Conservation (phyloP, 106 monocot species). For the Apostasia ramifera region DNA sequence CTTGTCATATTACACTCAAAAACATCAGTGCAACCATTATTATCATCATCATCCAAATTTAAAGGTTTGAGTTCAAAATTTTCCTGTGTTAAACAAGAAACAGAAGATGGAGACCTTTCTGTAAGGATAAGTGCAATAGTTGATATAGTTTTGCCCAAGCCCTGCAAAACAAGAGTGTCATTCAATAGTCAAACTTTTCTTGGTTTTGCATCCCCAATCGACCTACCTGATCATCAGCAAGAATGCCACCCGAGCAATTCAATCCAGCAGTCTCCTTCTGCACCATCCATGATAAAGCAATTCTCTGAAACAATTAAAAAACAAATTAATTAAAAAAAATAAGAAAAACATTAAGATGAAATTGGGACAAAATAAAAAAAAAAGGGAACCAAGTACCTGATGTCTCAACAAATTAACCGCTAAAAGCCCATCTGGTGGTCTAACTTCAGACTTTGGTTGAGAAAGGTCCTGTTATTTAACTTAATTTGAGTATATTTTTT, state of each 20-base stretch:
- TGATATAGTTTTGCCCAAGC: constrained; percentile 89
- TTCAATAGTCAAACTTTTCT: neutral
- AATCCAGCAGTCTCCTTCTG: constrained; percentile 60
- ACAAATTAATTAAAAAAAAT: neutral
- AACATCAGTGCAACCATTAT: constrained; percentile 23
- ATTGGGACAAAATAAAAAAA: constrained; percentile 7
- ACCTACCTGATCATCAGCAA: constrained; percentile 87
- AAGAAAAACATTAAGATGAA: neutral
- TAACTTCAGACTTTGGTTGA: constrained; percentile 71
- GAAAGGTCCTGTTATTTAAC: constrained; percentile 66
- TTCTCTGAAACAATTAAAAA: constrained; percentile 47
- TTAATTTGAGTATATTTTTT: neutral
- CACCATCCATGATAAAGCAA: constrained; percentile 97
- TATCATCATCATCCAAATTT: constrained; percentile 61
- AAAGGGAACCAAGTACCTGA: constrained; percentile 43
- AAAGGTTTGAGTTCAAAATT: constrained; percentile 41
- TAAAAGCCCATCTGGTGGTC: constrained; percentile 76
- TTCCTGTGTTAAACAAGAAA: constrained; percentile 15
- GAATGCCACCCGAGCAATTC: constrained; percentile 84
- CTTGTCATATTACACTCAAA: constrained; percentile 11
- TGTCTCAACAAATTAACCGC: constrained; percentile 81
- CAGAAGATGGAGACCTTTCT: constrained; percentile 56
- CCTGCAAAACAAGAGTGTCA: constrained; percentile 31
- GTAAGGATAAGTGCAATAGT: constrained; percentile 82
- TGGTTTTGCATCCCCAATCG: neutral